A percentile compares a stretch with the other conserved stretches of the same genome.
Evolutionary conservation across 139 green algal genomes (phyloP).

Genomic region (Chara braunii): DNA sequence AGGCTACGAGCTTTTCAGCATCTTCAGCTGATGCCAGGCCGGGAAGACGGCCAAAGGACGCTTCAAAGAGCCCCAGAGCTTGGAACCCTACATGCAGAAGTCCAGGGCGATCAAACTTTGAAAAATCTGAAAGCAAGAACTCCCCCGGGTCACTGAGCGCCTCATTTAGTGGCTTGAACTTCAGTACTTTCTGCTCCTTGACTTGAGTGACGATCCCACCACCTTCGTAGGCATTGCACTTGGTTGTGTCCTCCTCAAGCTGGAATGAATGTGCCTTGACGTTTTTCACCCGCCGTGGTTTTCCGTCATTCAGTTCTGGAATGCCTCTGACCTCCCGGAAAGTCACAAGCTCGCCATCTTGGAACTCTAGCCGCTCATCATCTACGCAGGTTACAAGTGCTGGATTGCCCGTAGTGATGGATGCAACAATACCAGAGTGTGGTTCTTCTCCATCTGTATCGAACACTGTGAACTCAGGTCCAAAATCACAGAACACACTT

Average conservation of each 20-base stretch:
- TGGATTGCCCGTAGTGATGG: constrained; percentile 55
- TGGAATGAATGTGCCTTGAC: constrained; percentile 87
- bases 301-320: constrained; percentile 26
- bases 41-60: constrained; percentile 46
- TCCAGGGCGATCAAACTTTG: constrained; percentile 84
- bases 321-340: constrained; percentile 76
- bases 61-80: constrained; percentile 76
- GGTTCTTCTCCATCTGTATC: constrained; percentile 81
- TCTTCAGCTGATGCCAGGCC: constrained; percentile 57
- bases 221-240: constrained; percentile 57
- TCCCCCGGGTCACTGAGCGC: constrained; percentile 77
- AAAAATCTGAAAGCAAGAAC: constrained; percentile 92
- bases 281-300: constrained; percentile 60
- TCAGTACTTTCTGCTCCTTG: constrained; percentile 78
- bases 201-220: constrained; percentile 81
- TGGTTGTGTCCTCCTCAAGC: constrained; percentile 78
- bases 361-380: constrained; percentile 94
- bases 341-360: constrained; percentile 53
- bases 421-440: constrained; percentile 84
- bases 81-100: constrained; percentile 89
- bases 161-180: constrained; percentile 67
- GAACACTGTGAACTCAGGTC: constrained; percentile 69
- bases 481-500: constrained; percentile 93
- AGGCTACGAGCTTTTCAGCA: constrained; percentile 55
- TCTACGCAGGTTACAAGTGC: constrained; percentile 91